Conservation (phyloP, 2,329 filamentous ascomycete genomes). For the Lecanicillium sp. region DNA sequence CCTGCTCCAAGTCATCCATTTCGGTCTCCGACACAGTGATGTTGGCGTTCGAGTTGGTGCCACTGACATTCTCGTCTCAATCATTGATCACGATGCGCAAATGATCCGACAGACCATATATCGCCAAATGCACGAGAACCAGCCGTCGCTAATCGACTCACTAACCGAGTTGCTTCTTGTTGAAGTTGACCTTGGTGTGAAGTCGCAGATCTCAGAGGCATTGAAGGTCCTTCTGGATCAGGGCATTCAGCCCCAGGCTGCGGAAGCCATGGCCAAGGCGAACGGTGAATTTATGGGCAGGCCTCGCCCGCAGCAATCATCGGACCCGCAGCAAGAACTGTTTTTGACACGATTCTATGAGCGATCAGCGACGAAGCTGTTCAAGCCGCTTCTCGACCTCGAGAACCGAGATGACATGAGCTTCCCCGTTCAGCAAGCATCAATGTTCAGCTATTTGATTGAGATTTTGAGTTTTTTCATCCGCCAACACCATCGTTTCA, state of each 20-base stretch:
- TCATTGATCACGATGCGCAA: conserved; percentile 91
- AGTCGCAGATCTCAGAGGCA: conserved; percentile 90
- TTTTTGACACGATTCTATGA: conserved; percentile 90
- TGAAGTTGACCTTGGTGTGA: conserved; percentile 88
- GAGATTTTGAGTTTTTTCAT: conserved; percentile 94
- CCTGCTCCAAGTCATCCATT: conserved; percentile 82
- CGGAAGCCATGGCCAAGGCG: conserved; percentile 50
- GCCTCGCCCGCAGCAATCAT: conserved; percentile 40
- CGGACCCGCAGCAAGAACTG: conserved; percentile 69
- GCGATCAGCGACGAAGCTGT: conserved; percentile 73
- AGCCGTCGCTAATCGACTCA: conserved; percentile 79
- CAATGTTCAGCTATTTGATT: conserved; percentile 83
- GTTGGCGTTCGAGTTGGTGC: conserved; percentile 82
- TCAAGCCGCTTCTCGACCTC: conserved; percentile 76
- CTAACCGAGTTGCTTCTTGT: conserved; percentile 85
- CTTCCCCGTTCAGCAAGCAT: conserved; percentile 74
- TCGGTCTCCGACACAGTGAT: conserved; percentile 77
- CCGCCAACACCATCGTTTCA: conserved; percentile 76
- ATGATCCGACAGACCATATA: conserved; percentile 94
- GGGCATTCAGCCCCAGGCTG: conserved; percentile 37
- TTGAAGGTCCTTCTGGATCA: conserved; percentile 88
- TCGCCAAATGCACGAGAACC: conserved; percentile 81
- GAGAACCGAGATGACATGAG: conserved; percentile 60
- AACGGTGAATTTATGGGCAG: conserved; percentile 63
- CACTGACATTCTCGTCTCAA: conserved; percentile 84